Evolutionary conservation across 1,284 basidiomycete genomes (phyloP).

Genomic region (Cryptococcus sp.): DNA sequence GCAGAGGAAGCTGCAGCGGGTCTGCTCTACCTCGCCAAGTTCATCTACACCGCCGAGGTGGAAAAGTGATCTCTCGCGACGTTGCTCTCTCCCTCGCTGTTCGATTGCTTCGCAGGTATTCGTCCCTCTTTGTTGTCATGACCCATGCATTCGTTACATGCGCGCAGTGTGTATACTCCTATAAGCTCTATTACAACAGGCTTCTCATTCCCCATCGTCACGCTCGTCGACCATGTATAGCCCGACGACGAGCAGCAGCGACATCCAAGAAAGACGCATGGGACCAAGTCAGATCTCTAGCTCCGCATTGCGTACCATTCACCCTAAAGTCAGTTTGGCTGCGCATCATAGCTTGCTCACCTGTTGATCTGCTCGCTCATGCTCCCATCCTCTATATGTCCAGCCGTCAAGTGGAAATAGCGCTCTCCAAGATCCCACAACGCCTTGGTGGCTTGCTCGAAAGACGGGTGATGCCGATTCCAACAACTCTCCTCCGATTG

Average conservation of each 20-base stretch:
- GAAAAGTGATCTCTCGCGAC: neutral
- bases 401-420: slow-evolving; percentile 34
- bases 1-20: slow-evolving; percentile 68
- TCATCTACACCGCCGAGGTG: slow-evolving; percentile 52
- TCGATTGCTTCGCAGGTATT: neutral
- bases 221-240: too few relatives aligned
- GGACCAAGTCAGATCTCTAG: slow-evolving; percentile 47
- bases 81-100: neutral
- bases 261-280: slow-evolving; percentile 41
- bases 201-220: neutral
- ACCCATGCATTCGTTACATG: neutral
- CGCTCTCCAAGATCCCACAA: slow-evolving; percentile 37
- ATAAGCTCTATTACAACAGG: neutral
- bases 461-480: slow-evolving; percentile 6
- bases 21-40: slow-evolving; percentile 61
- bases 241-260: slow-evolving; percentile 21
- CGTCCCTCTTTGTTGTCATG: slow-evolving; percentile 1
- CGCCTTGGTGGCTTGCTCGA: slow-evolving; percentile 17
- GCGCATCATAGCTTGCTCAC: slow-evolving; percentile 17
- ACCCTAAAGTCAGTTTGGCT: slow-evolving; percentile 8
- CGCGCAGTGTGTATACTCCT: neutral
- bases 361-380: slow-evolving; percentile 48
- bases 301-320: slow-evolving; percentile 33
- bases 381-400: slow-evolving; percentile 28
- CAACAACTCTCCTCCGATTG: neutral